Conservation (phyloP, 257 asterid species). For the Capsicum rhomboideum region DNA sequence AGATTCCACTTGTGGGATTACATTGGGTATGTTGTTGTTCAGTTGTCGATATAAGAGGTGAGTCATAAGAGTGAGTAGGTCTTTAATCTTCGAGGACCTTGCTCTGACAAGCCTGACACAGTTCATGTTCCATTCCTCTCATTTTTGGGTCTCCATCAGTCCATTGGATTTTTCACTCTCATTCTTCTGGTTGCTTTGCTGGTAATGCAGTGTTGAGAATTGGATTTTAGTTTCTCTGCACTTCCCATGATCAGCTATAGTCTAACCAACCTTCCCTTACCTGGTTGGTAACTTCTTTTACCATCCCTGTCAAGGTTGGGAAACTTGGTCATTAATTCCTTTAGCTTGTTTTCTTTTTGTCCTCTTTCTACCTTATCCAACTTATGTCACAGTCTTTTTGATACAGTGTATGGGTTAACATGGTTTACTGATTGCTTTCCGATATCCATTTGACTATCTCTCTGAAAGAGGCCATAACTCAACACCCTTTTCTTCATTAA, state of each 20-base stretch:
- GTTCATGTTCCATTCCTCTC: background rate
- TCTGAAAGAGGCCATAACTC: background rate
- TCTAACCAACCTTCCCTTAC: conserved; percentile 20
- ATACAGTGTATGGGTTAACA: background rate
- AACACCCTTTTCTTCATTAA: background rate
- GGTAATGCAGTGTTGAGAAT: conserved; percentile 43
- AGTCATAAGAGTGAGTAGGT: conserved; percentile 4
- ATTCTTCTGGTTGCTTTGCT: conserved; percentile 12
- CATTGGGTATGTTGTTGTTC: too few species aligned
- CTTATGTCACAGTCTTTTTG: background rate
- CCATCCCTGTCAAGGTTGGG: conserved; percentile 30
- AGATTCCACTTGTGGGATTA: too few species aligned
- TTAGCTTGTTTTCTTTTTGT: background rate
- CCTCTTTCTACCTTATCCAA: background rate
- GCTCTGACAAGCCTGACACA: conserved; percentile 15
- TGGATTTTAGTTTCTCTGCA: conserved; percentile 17
- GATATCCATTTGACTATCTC: background rate
- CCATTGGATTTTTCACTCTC: background rate
- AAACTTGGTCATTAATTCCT: background rate
- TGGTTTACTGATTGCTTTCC: background rate
- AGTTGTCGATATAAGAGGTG: too few species aligned
- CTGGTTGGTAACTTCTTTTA: conserved; percentile 9
- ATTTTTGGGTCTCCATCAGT: background rate
- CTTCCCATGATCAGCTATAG: conserved; percentile 43
- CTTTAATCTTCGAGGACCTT: background rate